A percentile compares a stretch with the other conserved stretches of the same genome.
Conservation (phyloP, 305 asterid genomes). For the Ilex paraguariensis region DNA sequence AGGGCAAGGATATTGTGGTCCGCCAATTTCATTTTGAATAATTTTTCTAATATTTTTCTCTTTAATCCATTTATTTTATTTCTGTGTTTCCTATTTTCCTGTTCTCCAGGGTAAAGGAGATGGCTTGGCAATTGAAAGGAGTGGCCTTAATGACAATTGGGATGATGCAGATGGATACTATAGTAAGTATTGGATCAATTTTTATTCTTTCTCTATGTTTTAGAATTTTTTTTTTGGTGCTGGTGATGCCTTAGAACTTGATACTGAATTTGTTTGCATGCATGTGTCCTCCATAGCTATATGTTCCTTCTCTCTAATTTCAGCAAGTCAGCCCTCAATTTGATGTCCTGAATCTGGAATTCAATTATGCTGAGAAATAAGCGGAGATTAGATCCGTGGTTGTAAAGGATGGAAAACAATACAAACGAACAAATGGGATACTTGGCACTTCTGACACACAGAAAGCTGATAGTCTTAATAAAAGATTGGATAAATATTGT, state of each 20-base stretch:
- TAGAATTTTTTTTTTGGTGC: conserved; percentile 10
- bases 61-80: conserved; percentile 3
- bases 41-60: background rate
- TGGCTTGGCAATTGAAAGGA: conserved; percentile 62
- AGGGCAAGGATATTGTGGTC: background rate
- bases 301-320: background rate
- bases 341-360: too few species aligned
- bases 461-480: too few species aligned
- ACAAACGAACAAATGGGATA: too few species aligned
- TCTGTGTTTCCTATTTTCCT: conserved; percentile 5
- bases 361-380: too few species aligned
- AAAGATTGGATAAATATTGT: too few species aligned
- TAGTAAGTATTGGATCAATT: conserved; percentile 41
- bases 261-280: background rate
- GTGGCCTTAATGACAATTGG: conserved; percentile 93
- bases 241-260: conserved; percentile 8
- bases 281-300: background rate
- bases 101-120: conserved; percentile 73
- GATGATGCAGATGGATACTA: conserved; percentile 99
- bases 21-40: background rate
- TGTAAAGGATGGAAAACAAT: too few species aligned
- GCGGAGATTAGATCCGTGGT: too few species aligned
- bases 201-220: conserved; percentile 5
- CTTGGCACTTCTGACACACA: too few species aligned
- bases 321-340: background rate